Base-by-base conservation (phyloP, 805 yeast species). In the Zygosaccharomyces pseudorouxii region DNA sequence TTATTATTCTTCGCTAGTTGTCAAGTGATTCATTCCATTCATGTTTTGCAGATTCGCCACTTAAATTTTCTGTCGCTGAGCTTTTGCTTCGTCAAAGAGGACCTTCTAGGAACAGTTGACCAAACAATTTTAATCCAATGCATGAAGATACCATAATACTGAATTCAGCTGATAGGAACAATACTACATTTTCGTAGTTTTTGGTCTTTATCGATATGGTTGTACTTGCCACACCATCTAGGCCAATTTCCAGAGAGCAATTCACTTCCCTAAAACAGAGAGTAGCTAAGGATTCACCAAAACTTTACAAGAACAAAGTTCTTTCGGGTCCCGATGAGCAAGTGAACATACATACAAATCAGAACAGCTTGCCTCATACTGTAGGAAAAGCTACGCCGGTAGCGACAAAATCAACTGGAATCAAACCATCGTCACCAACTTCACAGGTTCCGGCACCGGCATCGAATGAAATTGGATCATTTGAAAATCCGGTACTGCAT, bases 401-500 rank as follows among this genome's bases (percentile, higher is more conserved):
- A 33, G 20, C 37, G 11, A 14, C 37, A 33, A 33, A 4, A 9
- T 16, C 37, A 1, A 33, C 20, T 10, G 20, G 8, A 6, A 14
- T 6, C 7, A 14, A 14, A 33, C 14, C 37, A 2, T 3, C 11
- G 11, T 20, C 19, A 14, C 20, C 37, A 10, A 16, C 3, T 5
- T 16, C 37, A 9, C 18, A 9, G 37, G 5, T 10, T n/a, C 10
- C 37, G 7, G 8, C 19, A 10, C 11, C 19, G 16, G 11, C 16
- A 30, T 5, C 35, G 9, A 23, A 33, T 19, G 42, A 46, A 30
- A 45, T 62, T 16, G 65, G 67, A 6, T 55, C 53, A 40, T 65
- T 55, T 48, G 69, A 65, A 52, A 65, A 57, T 45, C 68, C 68
- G 11, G 55, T 58, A 5, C 44, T 68, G 20, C 39, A 50, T 5